Evolutionary conservation across 768 basidiomycete genomes (phyloP).

Genomic region (Solioccasus polychromus): DNA sequence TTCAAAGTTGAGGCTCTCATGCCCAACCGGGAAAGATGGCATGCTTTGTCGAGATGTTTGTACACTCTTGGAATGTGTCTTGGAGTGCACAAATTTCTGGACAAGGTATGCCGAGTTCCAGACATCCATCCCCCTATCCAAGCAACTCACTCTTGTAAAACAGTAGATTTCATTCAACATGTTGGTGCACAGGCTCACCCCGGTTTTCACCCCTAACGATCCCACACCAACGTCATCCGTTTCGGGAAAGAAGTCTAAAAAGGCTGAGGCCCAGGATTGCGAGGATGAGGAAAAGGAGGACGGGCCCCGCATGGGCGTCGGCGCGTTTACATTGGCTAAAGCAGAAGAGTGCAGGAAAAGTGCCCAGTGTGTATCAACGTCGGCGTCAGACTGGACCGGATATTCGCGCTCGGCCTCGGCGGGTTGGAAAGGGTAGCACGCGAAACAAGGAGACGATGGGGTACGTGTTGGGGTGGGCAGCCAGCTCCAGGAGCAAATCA

Average conservation of each 20-base stretch:
- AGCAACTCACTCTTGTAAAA: background rate
- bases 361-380: slow-evolving; percentile 81
- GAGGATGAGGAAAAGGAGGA: slow-evolving; percentile 83
- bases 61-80: slow-evolving; percentile 74
- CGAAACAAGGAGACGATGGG: slow-evolving; percentile 91
- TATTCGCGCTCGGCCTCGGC: slow-evolving; percentile 90
- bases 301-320: slow-evolving; percentile 89
- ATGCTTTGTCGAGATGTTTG: slow-evolving; percentile 91
- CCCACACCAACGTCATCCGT: slow-evolving; percentile 34
- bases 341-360: slow-evolving; percentile 71
- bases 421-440: slow-evolving; percentile 73
- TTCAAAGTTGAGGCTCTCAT: slow-evolving; percentile 58
- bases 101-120: slow-evolving; percentile 51
- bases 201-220: slow-evolving; percentile 62
- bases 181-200: slow-evolving; percentile 94
- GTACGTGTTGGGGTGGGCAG: slow-evolving; percentile 91
- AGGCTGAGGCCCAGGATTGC: slow-evolving; percentile 39
- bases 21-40: slow-evolving; percentile 79
- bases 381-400: slow-evolving; percentile 88
- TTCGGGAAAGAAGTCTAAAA: slow-evolving; percentile 41
- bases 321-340: slow-evolving; percentile 83
- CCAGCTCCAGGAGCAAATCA: slow-evolving; percentile 79
- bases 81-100: slow-evolving; percentile 70
- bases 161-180: slow-evolving; percentile 90
- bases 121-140: no score